These are phyloP conservation scores for Fusarium pseudonygamai DNA, from an alignment of 2,329 filamentous ascomycete species.

Conservation along the genomic window DNA sequence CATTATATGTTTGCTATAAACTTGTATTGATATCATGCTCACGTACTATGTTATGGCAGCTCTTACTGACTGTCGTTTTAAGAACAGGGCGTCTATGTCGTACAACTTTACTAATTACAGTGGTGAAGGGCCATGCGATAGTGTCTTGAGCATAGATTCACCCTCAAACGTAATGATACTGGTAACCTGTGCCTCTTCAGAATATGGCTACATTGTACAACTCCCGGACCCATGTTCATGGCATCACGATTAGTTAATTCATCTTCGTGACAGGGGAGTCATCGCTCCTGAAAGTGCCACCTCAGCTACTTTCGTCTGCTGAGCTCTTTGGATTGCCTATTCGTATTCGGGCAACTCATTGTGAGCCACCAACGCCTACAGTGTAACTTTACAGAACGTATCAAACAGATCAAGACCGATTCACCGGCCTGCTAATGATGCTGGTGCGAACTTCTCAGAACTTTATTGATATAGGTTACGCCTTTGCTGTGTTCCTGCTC, in stretches of 20 bases:
- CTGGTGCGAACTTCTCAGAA: accelerated
- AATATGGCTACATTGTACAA: not conserved
- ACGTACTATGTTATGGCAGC: no score
- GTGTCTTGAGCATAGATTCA: accelerated
- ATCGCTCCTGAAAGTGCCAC: accelerated
- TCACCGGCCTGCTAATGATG: not conserved
- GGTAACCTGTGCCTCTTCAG: not conserved
- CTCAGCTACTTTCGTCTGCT: accelerated
- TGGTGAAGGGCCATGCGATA: no score
- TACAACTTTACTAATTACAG: no score
- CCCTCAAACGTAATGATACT: accelerated
- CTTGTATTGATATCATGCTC: no score
- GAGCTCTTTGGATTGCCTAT: no score
- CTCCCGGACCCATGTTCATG: not conserved
- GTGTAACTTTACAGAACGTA: not conserved
- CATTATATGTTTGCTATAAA: no score
- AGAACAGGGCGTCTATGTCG: no score
- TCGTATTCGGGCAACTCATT: no score
- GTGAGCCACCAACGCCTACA: no score
- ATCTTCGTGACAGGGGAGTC: not conserved
- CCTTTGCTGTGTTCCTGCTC: not conserved
- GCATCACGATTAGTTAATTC: no score
- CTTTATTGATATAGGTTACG: accelerated
- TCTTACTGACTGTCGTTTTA: no score
- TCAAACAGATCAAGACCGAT: not conserved